Base-by-base conservation (phyloP, 257 asterid genomes). In the Solanum pimpinellifolium region DNA sequence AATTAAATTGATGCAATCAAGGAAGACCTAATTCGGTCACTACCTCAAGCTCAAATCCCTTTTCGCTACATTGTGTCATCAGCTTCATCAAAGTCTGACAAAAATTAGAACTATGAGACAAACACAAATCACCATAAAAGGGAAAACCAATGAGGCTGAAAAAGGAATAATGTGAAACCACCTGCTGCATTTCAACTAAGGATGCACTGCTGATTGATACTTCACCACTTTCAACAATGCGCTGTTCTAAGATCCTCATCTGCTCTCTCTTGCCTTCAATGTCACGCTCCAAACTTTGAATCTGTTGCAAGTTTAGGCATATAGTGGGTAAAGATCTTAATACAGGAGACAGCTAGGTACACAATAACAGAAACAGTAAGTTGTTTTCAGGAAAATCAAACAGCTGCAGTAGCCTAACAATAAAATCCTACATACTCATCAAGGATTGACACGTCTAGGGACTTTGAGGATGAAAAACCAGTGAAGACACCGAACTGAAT, bases 121-220 rank as follows among this genome's bases (percentile, higher is more conserved):
- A 52, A 46, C 39, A 29, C 9, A 35, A 86, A 66, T 9, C 42
- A 68, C 70, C 83, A 23, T 75, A 10, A n/a, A 42, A 35, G 2
- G 23, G 46, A 25, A 15, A 72, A 74, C 76, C 33, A 6, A 85
- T 35, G 87, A 47, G 72, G 80, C n/a, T 73, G 73, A 73, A 42
- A 62, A 29, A 35, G 66, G 23, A 77, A 88, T 59, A 70, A 87
- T 88, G 84, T 46, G 69, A 78, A 73, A 72, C 69, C 77, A 97
- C 99, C 99, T 97, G 98, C 91, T 97, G 98, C 98, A 94, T 93
- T 93, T 97, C 98, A 88, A 91, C 94, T 76, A 94, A 88, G 84
- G 99, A 94, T 52, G 99, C 94, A 90, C 92, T 94, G 86, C 94
- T 93, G 89, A 91, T 93, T 42, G 99, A 96, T 73, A 95, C 93